A percentile compares a stretch with the other conserved stretches of the same genome.
These are phyloP conservation scores for Lactifluus volemus DNA, from an alignment of 768 basidiomycete genomes.

Conservation along the genomic window DNA sequence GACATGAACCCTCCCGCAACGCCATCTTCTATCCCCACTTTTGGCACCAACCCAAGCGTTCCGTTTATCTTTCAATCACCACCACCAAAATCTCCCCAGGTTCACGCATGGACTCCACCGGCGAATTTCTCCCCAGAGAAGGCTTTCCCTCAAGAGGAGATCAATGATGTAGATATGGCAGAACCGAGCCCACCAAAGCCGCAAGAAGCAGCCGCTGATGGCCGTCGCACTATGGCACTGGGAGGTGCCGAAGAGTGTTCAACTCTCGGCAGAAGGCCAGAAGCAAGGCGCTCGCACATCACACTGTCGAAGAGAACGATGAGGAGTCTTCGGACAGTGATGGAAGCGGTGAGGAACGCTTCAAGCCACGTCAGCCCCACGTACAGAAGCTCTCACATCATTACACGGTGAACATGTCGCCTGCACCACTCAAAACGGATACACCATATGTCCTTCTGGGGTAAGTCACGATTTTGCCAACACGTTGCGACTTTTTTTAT, in stretches of 20 bases:
- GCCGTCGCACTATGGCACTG: constrained; percentile 44
- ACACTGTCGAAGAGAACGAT: constrained; percentile 21
- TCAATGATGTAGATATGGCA: constrained; percentile 67
- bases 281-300: constrained; percentile 24
- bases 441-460: constrained; percentile 79
- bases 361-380: constrained; percentile 22
- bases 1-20: constrained; percentile 33
- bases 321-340: constrained; percentile 41
- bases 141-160: constrained; percentile 49
- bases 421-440: constrained; percentile 47
- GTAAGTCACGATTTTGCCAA: constrained; percentile 36
- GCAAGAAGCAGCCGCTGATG: constrained; percentile 32
- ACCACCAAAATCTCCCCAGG: constrained; percentile 33
- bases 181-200: constrained; percentile 54
- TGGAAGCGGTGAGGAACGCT: constrained; percentile 28
- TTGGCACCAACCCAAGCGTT: constrained; percentile 56
- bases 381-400: constrained; percentile 62
- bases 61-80: constrained; percentile 66
- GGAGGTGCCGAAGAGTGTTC: constrained; percentile 62
- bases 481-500: constrained; percentile 11
- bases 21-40: constrained; percentile 35
- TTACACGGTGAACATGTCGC: constrained; percentile 74
- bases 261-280: constrained; percentile 45
- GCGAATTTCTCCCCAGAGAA: constrained; percentile 50
- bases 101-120: constrained; percentile 61